These are phyloP conservation scores for Vitis amurensis DNA, from an alignment of 164 flowering plant species.

Conservation along the genomic window DNA sequence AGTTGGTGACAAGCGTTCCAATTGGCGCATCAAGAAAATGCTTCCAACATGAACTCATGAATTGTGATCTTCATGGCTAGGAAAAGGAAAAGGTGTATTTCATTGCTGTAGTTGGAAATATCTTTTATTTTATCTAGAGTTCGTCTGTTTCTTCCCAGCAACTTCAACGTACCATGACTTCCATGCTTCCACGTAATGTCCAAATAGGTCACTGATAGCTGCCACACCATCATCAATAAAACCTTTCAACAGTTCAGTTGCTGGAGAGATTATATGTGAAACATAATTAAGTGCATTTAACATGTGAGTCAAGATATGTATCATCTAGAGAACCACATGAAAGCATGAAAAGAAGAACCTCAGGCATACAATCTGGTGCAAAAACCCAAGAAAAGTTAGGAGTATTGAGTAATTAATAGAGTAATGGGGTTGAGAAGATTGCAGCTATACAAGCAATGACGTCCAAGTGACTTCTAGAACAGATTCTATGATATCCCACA, in stretches of 20 bases:
- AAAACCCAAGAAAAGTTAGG: no score
- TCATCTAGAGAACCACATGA: no score
- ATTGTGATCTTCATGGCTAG: background rate
- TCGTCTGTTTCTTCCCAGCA: constrained; percentile 5
- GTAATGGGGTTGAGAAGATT: no score
- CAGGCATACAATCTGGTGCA: no score
- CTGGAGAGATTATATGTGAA: background rate
- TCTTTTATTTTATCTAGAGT: no score
- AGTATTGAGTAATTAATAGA: no score
- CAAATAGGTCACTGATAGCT: constrained; percentile 29
- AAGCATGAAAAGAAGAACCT: no score
- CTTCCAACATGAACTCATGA: background rate
- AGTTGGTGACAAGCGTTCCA: background rate
- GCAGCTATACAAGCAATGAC: no score
- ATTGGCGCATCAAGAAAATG: constrained; percentile 7
- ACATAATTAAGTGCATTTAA: background rate
- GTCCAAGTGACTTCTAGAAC: no score
- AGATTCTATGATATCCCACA: no score
- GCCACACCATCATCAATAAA: constrained; percentile 12
- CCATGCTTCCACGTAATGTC: constrained; percentile 32
- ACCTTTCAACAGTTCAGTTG: background rate
- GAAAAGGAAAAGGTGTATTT: background rate
- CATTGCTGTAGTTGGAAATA: background rate
- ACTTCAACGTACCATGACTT: constrained; percentile 29
- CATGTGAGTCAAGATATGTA: background rate